Evolutionary conservation across 495 filamentous ascomycete genomes (phyloP).

Genomic region (Hypoxylon fragiforme): DNA sequence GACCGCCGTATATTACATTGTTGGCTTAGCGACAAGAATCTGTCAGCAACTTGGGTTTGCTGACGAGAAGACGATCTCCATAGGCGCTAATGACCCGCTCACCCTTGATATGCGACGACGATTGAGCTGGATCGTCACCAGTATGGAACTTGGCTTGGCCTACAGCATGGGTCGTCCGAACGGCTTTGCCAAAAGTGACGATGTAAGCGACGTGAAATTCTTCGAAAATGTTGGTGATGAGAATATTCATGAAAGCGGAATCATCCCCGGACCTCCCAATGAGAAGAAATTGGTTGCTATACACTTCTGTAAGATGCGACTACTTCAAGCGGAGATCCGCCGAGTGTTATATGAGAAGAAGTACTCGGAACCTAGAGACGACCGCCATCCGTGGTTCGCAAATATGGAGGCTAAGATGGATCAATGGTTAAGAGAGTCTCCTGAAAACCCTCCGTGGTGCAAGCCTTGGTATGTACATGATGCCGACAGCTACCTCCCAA

Average conservation of each 20-base stretch:
- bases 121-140: conserved; percentile 80
- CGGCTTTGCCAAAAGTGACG: conserved; percentile 74
- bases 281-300: conserved; percentile 83
- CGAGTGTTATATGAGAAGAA: conserved; percentile 81
- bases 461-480: conserved; percentile 52
- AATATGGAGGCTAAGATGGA: conserved; percentile 77
- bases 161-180: conserved; percentile 84
- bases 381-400: conserved; percentile 81
- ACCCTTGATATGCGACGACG: conserved; percentile 87
- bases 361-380: conserved; percentile 68
- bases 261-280: conserved; percentile 66
- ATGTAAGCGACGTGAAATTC: conserved; percentile 79
- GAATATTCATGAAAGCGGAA: conserved; percentile 77
- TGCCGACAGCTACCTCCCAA: background rate
- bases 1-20: conserved; percentile 87
- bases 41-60: conserved; percentile 82
- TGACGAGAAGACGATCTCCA: conserved; percentile 79
- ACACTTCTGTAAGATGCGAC: conserved; percentile 90
- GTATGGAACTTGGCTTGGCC: conserved; percentile 85
- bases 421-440: conserved; percentile 62
- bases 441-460: conserved; percentile 53
- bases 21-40: conserved; percentile 81
- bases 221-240: conserved; percentile 78
- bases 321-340: conserved; percentile 84
- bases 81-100: conserved; percentile 57